Conservation (phyloP, 768 basidiomycete species). For the Leccinum subtestaceum region DNA sequence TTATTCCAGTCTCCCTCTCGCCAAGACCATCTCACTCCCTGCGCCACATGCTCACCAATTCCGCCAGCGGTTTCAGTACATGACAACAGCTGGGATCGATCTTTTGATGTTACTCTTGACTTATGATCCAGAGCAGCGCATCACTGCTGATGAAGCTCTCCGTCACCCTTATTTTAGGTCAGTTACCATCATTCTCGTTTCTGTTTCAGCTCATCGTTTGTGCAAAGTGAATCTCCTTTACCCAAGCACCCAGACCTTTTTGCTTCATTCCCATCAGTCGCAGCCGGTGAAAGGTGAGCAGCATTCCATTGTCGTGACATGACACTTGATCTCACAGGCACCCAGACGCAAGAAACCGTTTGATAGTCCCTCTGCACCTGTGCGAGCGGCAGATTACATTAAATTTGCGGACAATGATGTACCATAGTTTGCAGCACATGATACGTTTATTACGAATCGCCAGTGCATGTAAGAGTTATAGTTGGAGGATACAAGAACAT, state of each 20-base stretch:
- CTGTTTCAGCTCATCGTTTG: background rate
- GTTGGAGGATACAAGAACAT: background rate
- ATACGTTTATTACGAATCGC: slow-evolving; percentile 1
- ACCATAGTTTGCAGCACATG: slow-evolving; percentile 16
- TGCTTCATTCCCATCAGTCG: slow-evolving; percentile 91
- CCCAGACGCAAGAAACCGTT: slow-evolving; percentile 71
- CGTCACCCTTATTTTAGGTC: slow-evolving; percentile 91
- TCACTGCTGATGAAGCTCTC: slow-evolving; percentile 86
- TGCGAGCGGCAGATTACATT: slow-evolving; percentile 66
- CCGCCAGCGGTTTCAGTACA: slow-evolving; percentile 81
- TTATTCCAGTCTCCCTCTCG: slow-evolving; percentile 72
- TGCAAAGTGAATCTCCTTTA: slow-evolving; percentile 78
- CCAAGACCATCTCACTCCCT: slow-evolving; percentile 75
- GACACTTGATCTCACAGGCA: slow-evolving; percentile 10
- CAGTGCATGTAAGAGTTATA: background rate
- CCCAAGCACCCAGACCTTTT: slow-evolving; percentile 97
- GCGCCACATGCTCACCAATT: slow-evolving; percentile 73
- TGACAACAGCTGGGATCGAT: slow-evolving; percentile 82
- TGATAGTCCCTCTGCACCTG: slow-evolving; percentile 78
- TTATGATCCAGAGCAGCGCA: slow-evolving; percentile 86
- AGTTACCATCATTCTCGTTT: background rate
- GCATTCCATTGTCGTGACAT: background rate
- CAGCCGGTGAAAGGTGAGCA: slow-evolving; percentile 90
- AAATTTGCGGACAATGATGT: slow-evolving; percentile 63
- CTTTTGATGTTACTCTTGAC: slow-evolving; percentile 76